A percentile compares a stretch with the other conserved stretches of the same genome.
Evolutionary conservation across 106 monocot species (phyloP).

Genomic region (Acanthochlamys bracteata): DNA sequence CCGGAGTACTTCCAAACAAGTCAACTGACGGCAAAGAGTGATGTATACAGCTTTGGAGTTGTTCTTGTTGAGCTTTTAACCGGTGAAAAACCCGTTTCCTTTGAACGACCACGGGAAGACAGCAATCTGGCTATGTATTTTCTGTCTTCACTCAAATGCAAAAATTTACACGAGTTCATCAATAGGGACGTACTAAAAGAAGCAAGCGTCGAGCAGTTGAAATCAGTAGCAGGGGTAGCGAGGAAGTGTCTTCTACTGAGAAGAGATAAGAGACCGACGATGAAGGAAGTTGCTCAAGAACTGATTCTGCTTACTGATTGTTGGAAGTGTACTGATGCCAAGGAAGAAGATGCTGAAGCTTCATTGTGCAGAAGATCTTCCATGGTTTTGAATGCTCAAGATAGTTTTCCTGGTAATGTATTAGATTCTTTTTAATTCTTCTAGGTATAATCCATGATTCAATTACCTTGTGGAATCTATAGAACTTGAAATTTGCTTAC

Average conservation of each 20-base stretch:
- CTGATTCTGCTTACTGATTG: conserved; percentile 9
- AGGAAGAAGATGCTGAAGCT: conserved; percentile 3
- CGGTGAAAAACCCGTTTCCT: conserved; percentile 12
- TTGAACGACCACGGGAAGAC: conserved; percentile 15
- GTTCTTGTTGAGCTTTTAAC: conserved; percentile 15
- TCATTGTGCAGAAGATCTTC: neutral
- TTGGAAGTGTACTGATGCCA: conserved; percentile 1
- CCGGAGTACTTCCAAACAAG: conserved; percentile 17
- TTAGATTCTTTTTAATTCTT: neutral
- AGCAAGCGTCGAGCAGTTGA: conserved; percentile 17
- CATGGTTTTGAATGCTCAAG: conserved; percentile 5
- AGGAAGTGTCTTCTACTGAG: conserved; percentile 29
- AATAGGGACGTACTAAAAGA: conserved; percentile 17
- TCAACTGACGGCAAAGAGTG: conserved; percentile 15
- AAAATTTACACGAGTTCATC: conserved; percentile 14
- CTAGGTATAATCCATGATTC: conserved; percentile 7
- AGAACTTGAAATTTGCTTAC: too few species aligned
- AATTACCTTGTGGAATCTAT: too few species aligned
- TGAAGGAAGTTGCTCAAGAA: conserved; percentile 27
- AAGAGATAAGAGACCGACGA: conserved; percentile 25
- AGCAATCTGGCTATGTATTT: conserved; percentile 30
- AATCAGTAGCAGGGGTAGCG: conserved; percentile 9
- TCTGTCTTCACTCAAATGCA: conserved; percentile 24
- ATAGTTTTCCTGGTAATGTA: conserved; percentile 11
- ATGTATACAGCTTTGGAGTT: conserved; percentile 18